These are phyloP conservation scores for Suillus americanus DNA, from an alignment of 768 basidiomycete genomes.

Conservation along the genomic window DNA sequence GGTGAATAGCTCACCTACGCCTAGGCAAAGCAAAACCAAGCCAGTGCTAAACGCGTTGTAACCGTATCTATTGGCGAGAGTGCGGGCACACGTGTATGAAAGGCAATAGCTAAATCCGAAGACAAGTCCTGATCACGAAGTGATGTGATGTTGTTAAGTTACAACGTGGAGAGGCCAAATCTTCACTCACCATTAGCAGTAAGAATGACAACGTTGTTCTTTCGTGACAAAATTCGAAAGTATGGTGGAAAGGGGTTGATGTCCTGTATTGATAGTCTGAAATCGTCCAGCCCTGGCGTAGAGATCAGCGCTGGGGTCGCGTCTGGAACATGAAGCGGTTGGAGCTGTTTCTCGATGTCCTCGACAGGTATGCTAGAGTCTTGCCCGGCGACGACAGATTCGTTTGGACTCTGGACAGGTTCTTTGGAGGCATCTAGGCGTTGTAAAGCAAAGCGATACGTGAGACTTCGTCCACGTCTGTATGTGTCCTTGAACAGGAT, in stretches of 20 bases:
- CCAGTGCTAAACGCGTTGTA: constrained; percentile 74
- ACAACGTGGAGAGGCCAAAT: neutral
- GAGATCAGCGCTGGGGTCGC: constrained; percentile 13
- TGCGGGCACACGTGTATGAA: constrained; percentile 72
- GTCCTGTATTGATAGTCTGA: constrained; percentile 63
- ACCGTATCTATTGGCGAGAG: constrained; percentile 58
- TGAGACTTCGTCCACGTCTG: constrained; percentile 75
- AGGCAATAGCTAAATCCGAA: constrained; percentile 74
- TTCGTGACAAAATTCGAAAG: constrained; percentile 51
- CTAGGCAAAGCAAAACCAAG: constrained; percentile 73
- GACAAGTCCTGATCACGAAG: constrained; percentile 47
- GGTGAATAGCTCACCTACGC: constrained; percentile 46
- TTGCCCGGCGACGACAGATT: constrained; percentile 14
- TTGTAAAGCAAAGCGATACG: constrained; percentile 69
- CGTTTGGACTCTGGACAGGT: constrained; percentile 20
- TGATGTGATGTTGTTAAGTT: constrained; percentile 11
- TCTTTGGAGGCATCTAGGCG: constrained; percentile 34
- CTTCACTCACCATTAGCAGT: constrained; percentile 25
- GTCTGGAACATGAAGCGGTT: constrained; percentile 27
- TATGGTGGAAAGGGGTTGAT: constrained; percentile 74
- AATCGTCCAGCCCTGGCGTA: constrained; percentile 21
- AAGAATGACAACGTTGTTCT: constrained; percentile 69
- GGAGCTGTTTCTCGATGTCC: constrained; percentile 13
- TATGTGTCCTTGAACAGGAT: constrained; percentile 81
- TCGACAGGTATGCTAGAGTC: neutral